Conservation (phyloP, 495 filamentous ascomycete genomes). For the Antarctomyces pellizariae region DNA sequence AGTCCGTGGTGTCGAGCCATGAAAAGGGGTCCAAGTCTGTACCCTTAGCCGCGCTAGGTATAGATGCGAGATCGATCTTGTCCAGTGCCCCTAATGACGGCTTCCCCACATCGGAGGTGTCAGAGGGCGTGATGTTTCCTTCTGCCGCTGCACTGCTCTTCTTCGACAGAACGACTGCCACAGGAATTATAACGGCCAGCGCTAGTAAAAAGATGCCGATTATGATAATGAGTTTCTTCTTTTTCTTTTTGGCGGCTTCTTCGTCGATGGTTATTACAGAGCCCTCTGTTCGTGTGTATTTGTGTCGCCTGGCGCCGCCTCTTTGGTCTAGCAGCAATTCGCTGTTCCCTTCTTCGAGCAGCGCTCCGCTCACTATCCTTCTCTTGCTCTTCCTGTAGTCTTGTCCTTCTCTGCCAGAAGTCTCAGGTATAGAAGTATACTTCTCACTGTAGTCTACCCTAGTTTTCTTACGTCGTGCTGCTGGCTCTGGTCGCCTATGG, state of each 20-base stretch:
- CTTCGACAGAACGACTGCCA: slow-evolving; percentile 48
- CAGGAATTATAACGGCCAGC: slow-evolving; percentile 47
- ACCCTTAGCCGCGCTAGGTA: slow-evolving; percentile 45
- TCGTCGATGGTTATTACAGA: slow-evolving; percentile 14
- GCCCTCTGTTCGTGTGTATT: slow-evolving; percentile 13
- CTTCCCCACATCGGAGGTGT: slow-evolving; percentile 13
- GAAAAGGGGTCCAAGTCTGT: slow-evolving; percentile 73
- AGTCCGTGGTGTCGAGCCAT: slow-evolving; percentile 79
- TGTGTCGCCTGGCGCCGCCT: slow-evolving; percentile 11
- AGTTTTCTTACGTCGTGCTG: no score
- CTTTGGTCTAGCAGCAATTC: slow-evolving; percentile 7
- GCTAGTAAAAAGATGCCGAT: slow-evolving; percentile 16
- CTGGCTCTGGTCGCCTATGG: no score
- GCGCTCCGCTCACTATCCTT: slow-evolving; percentile 41
- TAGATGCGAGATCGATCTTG: slow-evolving; percentile 30
- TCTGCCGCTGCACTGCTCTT: slow-evolving; percentile 21
- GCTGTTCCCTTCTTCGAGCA: slow-evolving; percentile 39
- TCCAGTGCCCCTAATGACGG: slow-evolving; percentile 34
- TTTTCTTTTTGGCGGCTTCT: slow-evolving; percentile 8
- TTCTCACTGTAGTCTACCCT: no score
- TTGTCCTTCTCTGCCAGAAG: slow-evolving; percentile 9
- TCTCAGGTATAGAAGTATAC: no score
- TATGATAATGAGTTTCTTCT: slow-evolving; percentile 27
- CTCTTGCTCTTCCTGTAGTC: slow-evolving; percentile 23
- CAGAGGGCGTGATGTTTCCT: no score